Evolutionary conservation across 345 rosid genomes (phyloP).

Genomic region (Linum tenue): DNA sequence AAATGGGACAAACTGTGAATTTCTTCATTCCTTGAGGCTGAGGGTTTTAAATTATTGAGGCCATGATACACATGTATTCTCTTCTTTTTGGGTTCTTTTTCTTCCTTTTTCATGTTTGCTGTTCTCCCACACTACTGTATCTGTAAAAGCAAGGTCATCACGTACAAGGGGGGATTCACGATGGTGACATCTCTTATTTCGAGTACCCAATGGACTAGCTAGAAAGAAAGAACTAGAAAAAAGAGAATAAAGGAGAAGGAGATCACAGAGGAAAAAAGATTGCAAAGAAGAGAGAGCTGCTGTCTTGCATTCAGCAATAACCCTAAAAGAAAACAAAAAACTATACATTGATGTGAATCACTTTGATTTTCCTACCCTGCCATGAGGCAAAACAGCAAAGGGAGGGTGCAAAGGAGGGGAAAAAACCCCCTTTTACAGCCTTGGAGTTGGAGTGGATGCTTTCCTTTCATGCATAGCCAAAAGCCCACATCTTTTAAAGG

Average conservation of each 20-base stretch:
- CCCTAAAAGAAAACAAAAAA: constrained; percentile 19
- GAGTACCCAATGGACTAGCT: constrained; percentile 17
- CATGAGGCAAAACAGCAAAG: constrained; percentile 22
- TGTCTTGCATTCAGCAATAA: constrained; percentile 38
- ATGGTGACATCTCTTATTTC: constrained; percentile 17
- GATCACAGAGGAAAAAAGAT: too few relatives aligned
- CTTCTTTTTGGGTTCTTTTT: constrained; percentile 11
- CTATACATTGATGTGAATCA: constrained; percentile 25
- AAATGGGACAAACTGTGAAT: constrained; percentile 15
- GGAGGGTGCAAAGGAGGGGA: too few relatives aligned
- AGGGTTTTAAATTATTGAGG: neutral
- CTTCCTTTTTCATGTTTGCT: neutral
- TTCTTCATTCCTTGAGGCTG: neutral
- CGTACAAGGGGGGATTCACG: constrained; percentile 2
- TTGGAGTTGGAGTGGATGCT: constrained; percentile 15
- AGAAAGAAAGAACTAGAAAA: too few relatives aligned
- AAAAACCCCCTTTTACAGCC: constrained; percentile 14
- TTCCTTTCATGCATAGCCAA: constrained; percentile 13
- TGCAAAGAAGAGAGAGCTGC: constrained; percentile 14
- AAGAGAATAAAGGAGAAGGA: too few relatives aligned
- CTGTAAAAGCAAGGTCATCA: neutral
- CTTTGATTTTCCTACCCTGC: constrained; percentile 39
- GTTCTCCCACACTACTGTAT: neutral
- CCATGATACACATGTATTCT: neutral
- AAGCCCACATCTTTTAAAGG: constrained; percentile 10